Conservation (phyloP, 306 rosid species). For the Gynostemma pentaphyllum region DNA sequence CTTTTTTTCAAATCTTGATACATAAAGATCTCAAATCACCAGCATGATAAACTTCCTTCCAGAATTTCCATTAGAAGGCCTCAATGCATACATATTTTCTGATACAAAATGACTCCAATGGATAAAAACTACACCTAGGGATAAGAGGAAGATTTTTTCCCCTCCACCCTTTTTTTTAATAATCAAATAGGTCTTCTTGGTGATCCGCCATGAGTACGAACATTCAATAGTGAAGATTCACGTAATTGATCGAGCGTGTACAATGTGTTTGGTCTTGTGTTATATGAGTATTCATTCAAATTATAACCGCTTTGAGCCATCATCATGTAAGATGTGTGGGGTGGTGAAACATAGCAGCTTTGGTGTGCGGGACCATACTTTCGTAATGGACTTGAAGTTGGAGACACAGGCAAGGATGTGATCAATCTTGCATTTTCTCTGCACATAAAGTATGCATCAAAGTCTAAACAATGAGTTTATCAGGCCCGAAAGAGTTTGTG, state of each 20-base stretch:
- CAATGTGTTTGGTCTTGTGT: conserved; percentile 37
- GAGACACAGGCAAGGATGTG: conserved; percentile 85
- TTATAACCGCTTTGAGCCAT: conserved; percentile 45
- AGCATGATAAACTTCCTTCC: not conserved
- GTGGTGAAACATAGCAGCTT: conserved; percentile 69
- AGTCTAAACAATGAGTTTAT: not conserved
- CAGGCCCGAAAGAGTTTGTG: not conserved
- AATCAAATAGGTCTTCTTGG: conserved; percentile 68
- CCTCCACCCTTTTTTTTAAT: not conserved
- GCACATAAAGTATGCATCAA: conserved; percentile 19
- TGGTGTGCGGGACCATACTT: conserved; percentile 36
- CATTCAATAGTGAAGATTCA: conserved; percentile 37
- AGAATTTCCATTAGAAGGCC: not conserved
- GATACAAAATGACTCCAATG: not conserved
- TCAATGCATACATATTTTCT: not conserved
- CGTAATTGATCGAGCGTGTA: conserved; percentile 47
- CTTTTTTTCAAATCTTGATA: not conserved
- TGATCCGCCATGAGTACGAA: conserved; percentile 71
- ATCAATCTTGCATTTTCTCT: conserved; percentile 61
- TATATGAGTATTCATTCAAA: conserved; percentile 31
- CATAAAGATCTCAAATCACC: not conserved
- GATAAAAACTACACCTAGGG: not conserved
- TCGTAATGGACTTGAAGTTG: conserved; percentile 86
- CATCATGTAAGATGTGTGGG: conserved; percentile 46
- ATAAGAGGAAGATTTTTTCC: not conserved